Conservation (phyloP, 371 early-diverging fungal species). For the Saksenaea vasiformis region DNA sequence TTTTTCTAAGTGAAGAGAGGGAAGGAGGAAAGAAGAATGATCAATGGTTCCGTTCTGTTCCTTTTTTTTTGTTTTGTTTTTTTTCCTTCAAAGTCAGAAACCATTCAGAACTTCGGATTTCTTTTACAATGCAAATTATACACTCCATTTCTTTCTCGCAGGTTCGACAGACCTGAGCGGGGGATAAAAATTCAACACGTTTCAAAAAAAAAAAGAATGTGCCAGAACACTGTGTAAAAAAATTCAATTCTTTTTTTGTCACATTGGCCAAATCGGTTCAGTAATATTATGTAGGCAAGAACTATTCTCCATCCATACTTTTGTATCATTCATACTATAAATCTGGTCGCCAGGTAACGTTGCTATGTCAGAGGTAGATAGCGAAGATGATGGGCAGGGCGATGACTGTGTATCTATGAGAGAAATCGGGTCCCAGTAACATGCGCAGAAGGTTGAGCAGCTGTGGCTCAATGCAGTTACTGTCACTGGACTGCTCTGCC, state of each 20-base stretch:
- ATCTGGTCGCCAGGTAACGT: background rate
- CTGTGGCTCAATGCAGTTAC: background rate
- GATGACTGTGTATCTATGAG: background rate
- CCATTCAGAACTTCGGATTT: background rate
- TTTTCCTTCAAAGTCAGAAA: background rate
- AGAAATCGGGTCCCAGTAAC: background rate
- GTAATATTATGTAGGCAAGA: background rate
- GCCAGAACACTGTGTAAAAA: too few species aligned
- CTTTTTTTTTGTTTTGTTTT: slow-evolving; percentile 2
- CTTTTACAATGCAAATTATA: background rate
- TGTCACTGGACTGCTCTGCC: background rate
- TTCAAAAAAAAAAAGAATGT: too few species aligned
- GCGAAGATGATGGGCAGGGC: background rate
- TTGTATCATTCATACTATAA: background rate
- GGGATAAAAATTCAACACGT: background rate
- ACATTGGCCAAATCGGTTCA: background rate
- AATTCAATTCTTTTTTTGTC: too few species aligned
- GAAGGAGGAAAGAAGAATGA: slow-evolving; percentile 16
- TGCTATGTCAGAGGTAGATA: background rate
- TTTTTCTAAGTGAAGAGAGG: slow-evolving; percentile 18
- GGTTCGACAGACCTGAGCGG: slow-evolving; percentile 1
- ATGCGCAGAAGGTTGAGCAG: background rate
- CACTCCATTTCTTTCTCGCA: background rate
- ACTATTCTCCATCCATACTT: background rate
- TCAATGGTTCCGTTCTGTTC: background rate